Evolutionary conservation across 139 green algal species (phyloP).

Genomic region (Mesotaenium endlicherianum): DNA sequence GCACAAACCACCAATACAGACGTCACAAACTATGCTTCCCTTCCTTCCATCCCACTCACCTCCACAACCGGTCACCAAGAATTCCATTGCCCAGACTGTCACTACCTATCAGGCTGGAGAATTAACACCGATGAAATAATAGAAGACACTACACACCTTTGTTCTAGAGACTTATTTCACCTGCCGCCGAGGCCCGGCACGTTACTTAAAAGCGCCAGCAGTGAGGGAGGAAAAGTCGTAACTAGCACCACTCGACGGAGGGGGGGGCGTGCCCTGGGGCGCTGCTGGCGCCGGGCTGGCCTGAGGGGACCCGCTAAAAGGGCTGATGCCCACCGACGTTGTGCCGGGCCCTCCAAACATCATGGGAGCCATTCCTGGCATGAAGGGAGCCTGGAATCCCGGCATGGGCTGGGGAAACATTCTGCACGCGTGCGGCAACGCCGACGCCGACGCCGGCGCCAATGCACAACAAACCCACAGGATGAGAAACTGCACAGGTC

Average conservation of each 20-base stretch:
- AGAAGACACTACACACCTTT: no score
- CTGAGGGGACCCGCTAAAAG: background rate
- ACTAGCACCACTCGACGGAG: conserved; percentile 1
- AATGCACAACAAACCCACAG: background rate
- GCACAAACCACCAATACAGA: no score
- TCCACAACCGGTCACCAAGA: no score
- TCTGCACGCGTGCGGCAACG: background rate
- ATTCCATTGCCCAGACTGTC: no score
- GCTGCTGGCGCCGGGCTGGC: background rate
- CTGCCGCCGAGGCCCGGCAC: no score
- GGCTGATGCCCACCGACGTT: background rate
- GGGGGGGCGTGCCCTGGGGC: background rate
- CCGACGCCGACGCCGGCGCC: background rate
- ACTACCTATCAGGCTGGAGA: no score
- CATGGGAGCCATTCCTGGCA: conserved; percentile 20
- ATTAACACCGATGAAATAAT: no score
- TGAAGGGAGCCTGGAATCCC: conserved; percentile 8
- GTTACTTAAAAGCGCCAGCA: conserved; percentile 16
- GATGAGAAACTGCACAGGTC: background rate
- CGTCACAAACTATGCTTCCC: no score
- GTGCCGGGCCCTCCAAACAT: conserved; percentile 2
- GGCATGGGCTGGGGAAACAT: background rate
- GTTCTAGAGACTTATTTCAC: no score
- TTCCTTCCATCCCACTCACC: no score
- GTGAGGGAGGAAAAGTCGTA: conserved; percentile 37